A percentile compares a stretch with the other conserved stretches of the same genome.
phyloP scores from a whole-genome alignment of 2,329 filamentous ascomycete genomes.

The Nigrospora sphaerica region DNA sequence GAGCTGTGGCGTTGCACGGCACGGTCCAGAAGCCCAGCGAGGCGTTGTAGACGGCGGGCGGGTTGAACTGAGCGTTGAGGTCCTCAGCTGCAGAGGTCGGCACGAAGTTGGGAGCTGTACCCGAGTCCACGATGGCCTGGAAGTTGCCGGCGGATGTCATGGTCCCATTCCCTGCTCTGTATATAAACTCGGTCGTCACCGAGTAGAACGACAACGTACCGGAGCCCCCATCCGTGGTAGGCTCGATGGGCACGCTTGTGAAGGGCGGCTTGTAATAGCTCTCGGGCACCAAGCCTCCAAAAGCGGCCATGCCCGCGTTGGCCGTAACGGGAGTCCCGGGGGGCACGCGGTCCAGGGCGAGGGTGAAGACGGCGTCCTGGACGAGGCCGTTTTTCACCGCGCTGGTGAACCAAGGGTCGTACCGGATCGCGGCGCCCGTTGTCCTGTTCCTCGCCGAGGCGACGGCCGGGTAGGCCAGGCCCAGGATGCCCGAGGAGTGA shows the following conservation, averaged over 20 bases:
- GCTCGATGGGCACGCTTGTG: conserved; percentile 2
- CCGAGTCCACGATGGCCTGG: conserved; percentile 3
- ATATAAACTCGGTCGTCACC: neutral
- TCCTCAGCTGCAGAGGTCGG: conserved; percentile 1
- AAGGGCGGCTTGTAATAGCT: conserved; percentile 4
- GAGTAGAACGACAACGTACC: conserved; percentile 1
- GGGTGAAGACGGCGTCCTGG: conserved; percentile 3
- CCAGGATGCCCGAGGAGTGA: neutral
- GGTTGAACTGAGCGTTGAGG: conserved; percentile 2
- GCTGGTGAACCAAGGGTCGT: conserved; percentile 2
- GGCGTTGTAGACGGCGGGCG: conserved; percentile 3
- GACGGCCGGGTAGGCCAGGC: conserved; percentile 5
- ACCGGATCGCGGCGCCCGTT: conserved; percentile 1
- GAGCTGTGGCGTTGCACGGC: neutral
- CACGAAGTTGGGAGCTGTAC: conserved; percentile 4
- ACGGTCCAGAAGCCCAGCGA: conserved; percentile 2
- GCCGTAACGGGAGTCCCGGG: conserved; percentile 1
- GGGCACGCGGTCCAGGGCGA: conserved; percentile 9
- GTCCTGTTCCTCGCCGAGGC: conserved; percentile 4
- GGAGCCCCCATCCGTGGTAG: neutral
- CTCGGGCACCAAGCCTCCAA: conserved; percentile 2
- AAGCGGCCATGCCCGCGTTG: conserved; percentile 1
- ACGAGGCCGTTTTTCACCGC: conserved; percentile 1
- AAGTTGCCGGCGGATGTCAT: neutral
- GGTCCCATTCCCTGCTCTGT: neutral